phyloP scores from a whole-genome alignment of 1,284 basidiomycete species.

The Sporisorium reilianum region DNA sequence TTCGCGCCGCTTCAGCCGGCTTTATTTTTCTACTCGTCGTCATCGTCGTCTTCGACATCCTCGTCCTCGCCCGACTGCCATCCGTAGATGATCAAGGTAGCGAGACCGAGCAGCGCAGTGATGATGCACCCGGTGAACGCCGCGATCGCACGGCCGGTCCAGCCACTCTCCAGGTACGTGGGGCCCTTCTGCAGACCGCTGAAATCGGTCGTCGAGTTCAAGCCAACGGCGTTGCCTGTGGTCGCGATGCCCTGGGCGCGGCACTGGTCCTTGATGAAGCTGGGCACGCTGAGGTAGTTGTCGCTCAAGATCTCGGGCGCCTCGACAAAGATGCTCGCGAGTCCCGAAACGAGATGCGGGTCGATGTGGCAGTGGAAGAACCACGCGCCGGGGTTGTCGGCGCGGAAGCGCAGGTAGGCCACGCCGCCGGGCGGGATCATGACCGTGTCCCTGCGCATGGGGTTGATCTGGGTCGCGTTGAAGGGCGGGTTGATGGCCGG shows the following conservation, averaged over 20 bases:
- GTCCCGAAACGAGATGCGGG: slow-evolving; percentile 74
- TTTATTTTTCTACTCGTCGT: slow-evolving; percentile 38
- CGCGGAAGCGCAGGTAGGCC: slow-evolving; percentile 60
- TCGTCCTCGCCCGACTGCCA: slow-evolving; percentile 43
- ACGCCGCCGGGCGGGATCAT: slow-evolving; percentile 58
- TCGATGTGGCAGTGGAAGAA: slow-evolving; percentile 64
- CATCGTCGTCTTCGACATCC: slow-evolving; percentile 41
- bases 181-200: slow-evolving; percentile 37
- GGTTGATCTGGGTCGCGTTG: slow-evolving; percentile 75
- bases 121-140: slow-evolving; percentile 88
- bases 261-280: slow-evolving; percentile 79
- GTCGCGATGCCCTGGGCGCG: slow-evolving; percentile 74
- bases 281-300: slow-evolving; percentile 74
- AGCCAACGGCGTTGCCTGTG: slow-evolving; percentile 62
- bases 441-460: slow-evolving; percentile 70
- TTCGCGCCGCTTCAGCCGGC: not conserved
- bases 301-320: slow-evolving; percentile 73
- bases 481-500: slow-evolving; percentile 83
- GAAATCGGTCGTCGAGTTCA: slow-evolving; percentile 61
- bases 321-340: slow-evolving; percentile 81
- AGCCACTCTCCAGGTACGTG: slow-evolving; percentile 49
- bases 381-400: slow-evolving; percentile 62
- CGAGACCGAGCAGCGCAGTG: slow-evolving; percentile 83
- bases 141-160: slow-evolving; percentile 72
- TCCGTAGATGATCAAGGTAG: slow-evolving; percentile 82